Conservation (phyloP, 2,329 filamentous ascomycete genomes). For the Claviceps pazoutovae region DNA sequence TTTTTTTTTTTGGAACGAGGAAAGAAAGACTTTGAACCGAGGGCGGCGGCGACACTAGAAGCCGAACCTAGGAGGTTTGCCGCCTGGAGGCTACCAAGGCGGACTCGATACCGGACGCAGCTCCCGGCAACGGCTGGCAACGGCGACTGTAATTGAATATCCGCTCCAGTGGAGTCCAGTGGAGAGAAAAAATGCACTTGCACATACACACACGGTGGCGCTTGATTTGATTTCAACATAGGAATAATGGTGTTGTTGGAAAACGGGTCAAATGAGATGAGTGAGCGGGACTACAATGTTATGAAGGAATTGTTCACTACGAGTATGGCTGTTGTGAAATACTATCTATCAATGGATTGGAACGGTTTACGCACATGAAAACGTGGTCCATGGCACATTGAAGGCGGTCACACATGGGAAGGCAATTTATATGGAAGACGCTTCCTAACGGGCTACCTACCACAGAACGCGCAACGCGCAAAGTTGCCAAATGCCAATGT, state of each 20-base stretch:
- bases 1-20: neutral
- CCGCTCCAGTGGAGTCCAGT: neutral
- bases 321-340: conserved; percentile 7
- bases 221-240: neutral
- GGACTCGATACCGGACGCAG: conserved; percentile 8
- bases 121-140: neutral
- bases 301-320: neutral
- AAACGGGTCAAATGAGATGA: neutral
- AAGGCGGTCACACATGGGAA: no score
- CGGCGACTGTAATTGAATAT: neutral
- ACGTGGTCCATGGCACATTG: no score
- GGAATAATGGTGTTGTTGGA: conserved; percentile 1
- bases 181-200: neutral
- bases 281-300: neutral
- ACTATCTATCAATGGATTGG: neutral
- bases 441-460: no score
- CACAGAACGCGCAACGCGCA: no score
- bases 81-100: neutral
- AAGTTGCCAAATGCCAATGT: no score
- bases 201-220: neutral
- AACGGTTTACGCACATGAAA: neutral
- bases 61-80: neutral
- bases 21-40: neutral
- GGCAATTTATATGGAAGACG: no score
- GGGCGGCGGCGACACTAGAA: no score